Evolutionary conservation across 2,329 filamentous ascomycete genomes (phyloP), one percentile per base, ranked within the genome.

Genomic region (Xylariaceae sp.): DNA sequence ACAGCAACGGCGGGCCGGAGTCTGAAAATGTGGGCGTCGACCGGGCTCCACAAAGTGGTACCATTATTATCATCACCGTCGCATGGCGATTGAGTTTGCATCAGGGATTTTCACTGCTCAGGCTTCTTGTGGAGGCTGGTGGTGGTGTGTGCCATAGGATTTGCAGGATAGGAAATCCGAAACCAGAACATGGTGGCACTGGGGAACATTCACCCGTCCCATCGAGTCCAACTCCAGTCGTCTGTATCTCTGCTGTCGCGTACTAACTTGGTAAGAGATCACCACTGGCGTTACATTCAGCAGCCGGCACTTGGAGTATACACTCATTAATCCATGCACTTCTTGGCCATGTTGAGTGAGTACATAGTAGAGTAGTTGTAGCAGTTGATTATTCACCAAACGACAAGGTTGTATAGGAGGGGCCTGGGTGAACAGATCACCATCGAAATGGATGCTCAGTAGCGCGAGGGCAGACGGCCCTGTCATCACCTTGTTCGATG

Each of bases 181-280:
- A 26, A 26, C 26, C 41, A 32, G 21, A 34, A 19, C 6, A 36
- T 49, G 18, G 16, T 45, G 19, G n/a, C n/a, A n/a, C n/a, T n/a
- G n/a, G 40, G 46, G n/a, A 21, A 40, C 30, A 42, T 54, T 51
- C 34, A 32, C 51, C 46, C 16, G 22, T 47, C 43, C 18, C 29
- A 30, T 30, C 32, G 22, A 15, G 34, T 30, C 29, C 34, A 41
- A 30, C 36, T 42, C 42, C 37, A 10, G 36, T 44, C 18, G 48
- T 50, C 45, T 51, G n/a, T 29, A 21, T 30, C 34, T 29, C 41
- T 43, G 41, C 26, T 26, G 26, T 30, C 41, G 6, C 13, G 4
- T 15, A 15, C 32, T 19, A 42, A 13, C 30, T 26, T 15, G 19
- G 40, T 40, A 8, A n/a, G 40, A 18, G 41, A 21, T 10, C 43